phyloP scores from a whole-genome alignment of 2,329 filamentous ascomycete species.

The Aspergillus novofumigatus region DNA sequence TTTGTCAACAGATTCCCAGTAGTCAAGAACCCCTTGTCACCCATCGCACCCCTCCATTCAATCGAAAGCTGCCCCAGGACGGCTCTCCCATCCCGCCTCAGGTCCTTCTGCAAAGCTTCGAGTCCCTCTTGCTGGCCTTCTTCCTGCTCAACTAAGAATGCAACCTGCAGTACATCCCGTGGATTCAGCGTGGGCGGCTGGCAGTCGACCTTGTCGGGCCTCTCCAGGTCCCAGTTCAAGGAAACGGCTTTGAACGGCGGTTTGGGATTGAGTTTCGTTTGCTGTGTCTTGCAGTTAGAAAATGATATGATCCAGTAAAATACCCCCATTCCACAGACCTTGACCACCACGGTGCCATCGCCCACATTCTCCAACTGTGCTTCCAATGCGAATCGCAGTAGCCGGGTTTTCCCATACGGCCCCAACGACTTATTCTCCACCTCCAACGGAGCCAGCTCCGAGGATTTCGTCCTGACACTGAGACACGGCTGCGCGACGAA shows the following conservation, averaged over 20 bases:
- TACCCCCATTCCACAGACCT: slow-evolving; percentile 45
- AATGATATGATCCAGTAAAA: not conserved
- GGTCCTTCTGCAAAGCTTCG: slow-evolving; percentile 50
- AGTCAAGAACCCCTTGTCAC: slow-evolving; percentile 78
- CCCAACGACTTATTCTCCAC: slow-evolving; percentile 44
- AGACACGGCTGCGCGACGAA: slow-evolving; percentile 89
- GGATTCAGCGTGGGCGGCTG: slow-evolving; percentile 51
- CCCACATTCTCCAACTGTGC: slow-evolving; percentile 94
- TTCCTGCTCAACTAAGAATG: slow-evolving; percentile 58
- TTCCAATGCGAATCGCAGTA: slow-evolving; percentile 69
- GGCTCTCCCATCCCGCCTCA: slow-evolving; percentile 50
- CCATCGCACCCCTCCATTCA: slow-evolving; percentile 86
- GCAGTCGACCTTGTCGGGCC: slow-evolving; percentile 24
- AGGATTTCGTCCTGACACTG: slow-evolving; percentile 85
- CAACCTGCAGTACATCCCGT: slow-evolving; percentile 62
- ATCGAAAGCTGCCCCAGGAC: slow-evolving; percentile 78
- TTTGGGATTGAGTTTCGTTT: slow-evolving; percentile 48
- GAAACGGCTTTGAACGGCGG: slow-evolving; percentile 51
- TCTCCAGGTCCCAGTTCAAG: slow-evolving; percentile 52
- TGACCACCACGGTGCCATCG: slow-evolving; percentile 74
- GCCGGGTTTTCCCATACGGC: slow-evolving; percentile 40
- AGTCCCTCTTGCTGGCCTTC: slow-evolving; percentile 42
- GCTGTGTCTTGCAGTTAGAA: slow-evolving; percentile 25
- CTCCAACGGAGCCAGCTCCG: slow-evolving; percentile 51
- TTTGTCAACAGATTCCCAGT: slow-evolving; percentile 69